Evolutionary conservation across 495 filamentous ascomycete genomes (phyloP).

Genomic region (Tuber borchii): DNA sequence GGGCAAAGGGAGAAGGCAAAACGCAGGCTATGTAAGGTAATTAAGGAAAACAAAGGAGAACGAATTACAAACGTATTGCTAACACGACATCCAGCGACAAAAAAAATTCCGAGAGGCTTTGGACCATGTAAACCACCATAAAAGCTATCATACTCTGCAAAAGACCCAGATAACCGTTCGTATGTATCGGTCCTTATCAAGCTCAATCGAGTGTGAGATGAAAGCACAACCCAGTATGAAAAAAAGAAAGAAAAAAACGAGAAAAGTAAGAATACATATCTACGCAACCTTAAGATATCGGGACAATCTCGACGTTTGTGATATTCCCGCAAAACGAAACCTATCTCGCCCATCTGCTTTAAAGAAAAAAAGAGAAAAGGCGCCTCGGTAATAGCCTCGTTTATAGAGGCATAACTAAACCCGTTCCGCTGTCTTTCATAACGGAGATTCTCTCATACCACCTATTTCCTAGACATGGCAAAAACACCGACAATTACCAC

Average conservation of each 20-base stretch:
- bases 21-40: not conserved
- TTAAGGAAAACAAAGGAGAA: slow-evolving; percentile 1
- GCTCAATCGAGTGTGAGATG: not conserved
- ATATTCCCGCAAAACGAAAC: not conserved
- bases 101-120: not conserved
- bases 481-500: slow-evolving; percentile 93
- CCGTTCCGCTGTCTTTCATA: slow-evolving; percentile 6
- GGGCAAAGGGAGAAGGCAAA: not conserved
- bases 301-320: not conserved
- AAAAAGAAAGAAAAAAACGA: not conserved
- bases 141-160: not conserved
- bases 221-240: not conserved
- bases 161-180: not conserved
- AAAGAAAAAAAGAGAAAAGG: not conserved
- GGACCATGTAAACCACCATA: not conserved
- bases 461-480: slow-evolving; percentile 61
- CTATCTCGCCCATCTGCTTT: not conserved
- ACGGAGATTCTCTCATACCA: not conserved
- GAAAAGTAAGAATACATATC: not conserved
- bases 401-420: not conserved
- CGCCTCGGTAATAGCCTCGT: not conserved
- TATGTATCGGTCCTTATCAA: not conserved
- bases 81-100: not conserved
- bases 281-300: not conserved
- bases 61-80: not conserved